Conservation (phyloP, 2,329 filamentous ascomycete genomes). For the Thielaviopsis populi region DNA sequence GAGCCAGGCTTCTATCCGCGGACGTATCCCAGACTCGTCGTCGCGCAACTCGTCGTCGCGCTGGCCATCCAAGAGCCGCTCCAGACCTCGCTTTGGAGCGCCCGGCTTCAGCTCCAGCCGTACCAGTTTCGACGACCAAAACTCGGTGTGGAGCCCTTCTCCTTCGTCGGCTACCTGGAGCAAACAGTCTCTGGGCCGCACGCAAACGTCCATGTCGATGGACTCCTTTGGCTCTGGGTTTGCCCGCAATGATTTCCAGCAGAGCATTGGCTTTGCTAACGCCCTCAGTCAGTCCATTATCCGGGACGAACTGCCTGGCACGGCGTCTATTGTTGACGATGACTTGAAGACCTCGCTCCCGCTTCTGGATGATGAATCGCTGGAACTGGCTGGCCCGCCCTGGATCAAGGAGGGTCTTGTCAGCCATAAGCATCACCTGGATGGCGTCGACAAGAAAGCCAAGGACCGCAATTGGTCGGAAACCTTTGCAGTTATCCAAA, state of each 20-base stretch:
- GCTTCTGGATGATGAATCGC: slow-evolving; percentile 77
- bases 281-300: slow-evolving; percentile 94
- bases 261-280: slow-evolving; percentile 94
- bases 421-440: slow-evolving; percentile 91
- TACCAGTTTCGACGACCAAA: slow-evolving; percentile 84
- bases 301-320: slow-evolving; percentile 51
- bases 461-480: slow-evolving; percentile 92
- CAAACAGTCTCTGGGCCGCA: slow-evolving; percentile 81
- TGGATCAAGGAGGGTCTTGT: slow-evolving; percentile 97
- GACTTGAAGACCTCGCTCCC: slow-evolving; percentile 43
- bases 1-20: slow-evolving; percentile 50
- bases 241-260: slow-evolving; percentile 70
- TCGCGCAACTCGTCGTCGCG: slow-evolving; percentile 41
- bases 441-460: slow-evolving; percentile 76
- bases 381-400: slow-evolving; percentile 84
- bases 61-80: slow-evolving; percentile 77
- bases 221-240: slow-evolving; percentile 73
- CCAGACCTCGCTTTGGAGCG: slow-evolving; percentile 56
- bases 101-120: slow-evolving; percentile 80
- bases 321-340: slow-evolving; percentile 43
- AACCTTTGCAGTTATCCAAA: slow-evolving; percentile 90
- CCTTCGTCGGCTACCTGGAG: slow-evolving; percentile 88
- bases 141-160: slow-evolving; percentile 77
- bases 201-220: slow-evolving; percentile 79
- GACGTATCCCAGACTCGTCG: slow-evolving; percentile 48